Evolutionary conservation across 2,329 filamentous ascomycete genomes (phyloP), one percentile per base, ranked within the genome.

Genomic region (Stagonosporopsis chrysanthemi): DNA sequence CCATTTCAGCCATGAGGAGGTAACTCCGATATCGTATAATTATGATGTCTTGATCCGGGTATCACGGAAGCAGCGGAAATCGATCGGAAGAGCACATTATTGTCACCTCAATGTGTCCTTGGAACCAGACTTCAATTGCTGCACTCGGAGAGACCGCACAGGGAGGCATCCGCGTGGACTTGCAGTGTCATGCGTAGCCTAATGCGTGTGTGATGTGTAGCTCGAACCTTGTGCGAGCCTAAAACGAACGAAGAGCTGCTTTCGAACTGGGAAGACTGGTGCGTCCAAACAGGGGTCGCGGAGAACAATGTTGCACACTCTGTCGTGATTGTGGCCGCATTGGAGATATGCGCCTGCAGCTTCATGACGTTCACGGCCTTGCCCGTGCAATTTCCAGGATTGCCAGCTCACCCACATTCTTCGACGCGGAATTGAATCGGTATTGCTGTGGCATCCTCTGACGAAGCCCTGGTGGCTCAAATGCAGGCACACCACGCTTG

Each of bases 11-110:
- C 17, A 41, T 17, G n/a, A 54, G 50, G 50, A 50, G 29, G 33
- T 26, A 58, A 58, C 47, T 53, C 56, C 50, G 45, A 41, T 35
- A 36, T 23, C 26, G 14, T 8, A 19, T 7, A 41, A 50, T 24
- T 15, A 50, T 49, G 49, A 58, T 41, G 39, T 47, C 24, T 52
- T 48, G 38, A 39, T 15, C 4, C 54, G 54, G 54, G 7, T 57
- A 52, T 39, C 15, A 40, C 54, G 54, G 54, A 38, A 57, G n/a
- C 31, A 44, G 33, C 38, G 38, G 24, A 39, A 42, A 3, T 40
- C 31, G 24, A 33, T 17, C 31, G 19, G 24, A 35, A 8, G 14
- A 44, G n/a, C 24, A 33, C n/a, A 29, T 11, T 41, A 17, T 15
- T 36, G 24, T 44, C 38, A 39, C 6, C n/a, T 29, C 14, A 7